Evolutionary conservation across 2,329 filamentous ascomycete species (phyloP).

Genomic region (Arthroderma uncinatum): DNA sequence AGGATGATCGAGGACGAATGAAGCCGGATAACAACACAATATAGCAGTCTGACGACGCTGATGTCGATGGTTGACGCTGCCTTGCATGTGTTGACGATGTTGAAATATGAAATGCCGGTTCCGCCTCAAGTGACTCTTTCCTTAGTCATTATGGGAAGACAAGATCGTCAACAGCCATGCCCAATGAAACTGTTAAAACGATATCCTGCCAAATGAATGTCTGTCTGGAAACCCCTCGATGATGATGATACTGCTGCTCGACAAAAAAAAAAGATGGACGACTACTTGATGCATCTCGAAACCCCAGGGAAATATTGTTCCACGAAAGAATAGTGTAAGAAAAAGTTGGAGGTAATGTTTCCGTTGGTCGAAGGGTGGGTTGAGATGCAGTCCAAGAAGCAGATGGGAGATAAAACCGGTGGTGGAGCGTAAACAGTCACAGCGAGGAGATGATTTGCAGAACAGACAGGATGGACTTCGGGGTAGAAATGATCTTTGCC

Average conservation of each 20-base stretch:
- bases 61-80: not conserved
- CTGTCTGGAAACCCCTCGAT: not conserved
- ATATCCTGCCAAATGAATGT: conserved; percentile 4
- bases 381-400: conserved; percentile 2
- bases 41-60: not conserved
- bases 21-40: not conserved
- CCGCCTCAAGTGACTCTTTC: not conserved
- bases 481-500: conserved; percentile 2
- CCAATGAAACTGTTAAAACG: conserved; percentile 3
- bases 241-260: conserved; percentile 2
- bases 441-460: not conserved
- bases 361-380: not conserved
- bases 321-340: not conserved
- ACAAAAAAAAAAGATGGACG: not conserved
- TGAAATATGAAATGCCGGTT: not conserved
- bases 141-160: not conserved
- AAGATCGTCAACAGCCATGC: conserved; percentile 1
- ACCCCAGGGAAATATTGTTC: not conserved
- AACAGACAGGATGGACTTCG: not conserved
- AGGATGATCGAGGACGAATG: conserved; percentile 8
- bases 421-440: conserved; percentile 1
- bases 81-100: not conserved
- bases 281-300: not conserved
- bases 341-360: not conserved
- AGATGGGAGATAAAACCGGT: not conserved